Conservation (phyloP, 169 alveolate genomes). For the Theileria parva region DNA sequence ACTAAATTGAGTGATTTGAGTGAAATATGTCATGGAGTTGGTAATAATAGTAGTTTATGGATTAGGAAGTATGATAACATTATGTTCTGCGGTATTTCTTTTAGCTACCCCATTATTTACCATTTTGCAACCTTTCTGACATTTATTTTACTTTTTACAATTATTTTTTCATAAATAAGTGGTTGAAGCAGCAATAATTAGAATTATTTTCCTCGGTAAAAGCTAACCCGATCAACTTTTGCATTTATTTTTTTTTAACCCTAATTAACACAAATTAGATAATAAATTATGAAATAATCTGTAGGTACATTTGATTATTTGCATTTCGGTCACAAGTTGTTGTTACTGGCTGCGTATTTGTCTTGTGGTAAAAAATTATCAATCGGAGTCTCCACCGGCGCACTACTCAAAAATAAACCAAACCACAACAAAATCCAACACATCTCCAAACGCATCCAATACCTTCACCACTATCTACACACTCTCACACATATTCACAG, state of each 20-base stretch:
- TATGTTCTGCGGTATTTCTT: constrained; percentile 18
- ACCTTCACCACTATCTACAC: background rate
- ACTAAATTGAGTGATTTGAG: too few relatives aligned
- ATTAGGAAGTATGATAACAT: background rate
- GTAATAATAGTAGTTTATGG: too few relatives aligned
- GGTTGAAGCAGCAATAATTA: background rate
- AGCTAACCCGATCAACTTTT: background rate
- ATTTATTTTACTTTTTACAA: too few relatives aligned
- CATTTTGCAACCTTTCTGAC: too few relatives aligned
- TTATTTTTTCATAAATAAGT: too few relatives aligned
- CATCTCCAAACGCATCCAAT: background rate
- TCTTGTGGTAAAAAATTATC: constrained; percentile 23
- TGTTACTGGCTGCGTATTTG: constrained; percentile 45
- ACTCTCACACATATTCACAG: background rate
- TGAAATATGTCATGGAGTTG: background rate
- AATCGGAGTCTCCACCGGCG: constrained; percentile 61
- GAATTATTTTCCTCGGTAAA: background rate
- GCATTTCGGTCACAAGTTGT: constrained; percentile 65
- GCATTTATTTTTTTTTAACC: too few relatives aligned
- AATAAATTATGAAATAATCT: too few relatives aligned
- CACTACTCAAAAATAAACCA: constrained; percentile 19
- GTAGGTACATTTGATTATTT: constrained; percentile 57
- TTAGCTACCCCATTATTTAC: too few relatives aligned
- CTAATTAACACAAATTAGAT: too few relatives aligned
- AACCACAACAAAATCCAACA: constrained; percentile 24